Conservation (phyloP, 1,139 yeast genomes). For the Scheffersomyces segobiensis region DNA sequence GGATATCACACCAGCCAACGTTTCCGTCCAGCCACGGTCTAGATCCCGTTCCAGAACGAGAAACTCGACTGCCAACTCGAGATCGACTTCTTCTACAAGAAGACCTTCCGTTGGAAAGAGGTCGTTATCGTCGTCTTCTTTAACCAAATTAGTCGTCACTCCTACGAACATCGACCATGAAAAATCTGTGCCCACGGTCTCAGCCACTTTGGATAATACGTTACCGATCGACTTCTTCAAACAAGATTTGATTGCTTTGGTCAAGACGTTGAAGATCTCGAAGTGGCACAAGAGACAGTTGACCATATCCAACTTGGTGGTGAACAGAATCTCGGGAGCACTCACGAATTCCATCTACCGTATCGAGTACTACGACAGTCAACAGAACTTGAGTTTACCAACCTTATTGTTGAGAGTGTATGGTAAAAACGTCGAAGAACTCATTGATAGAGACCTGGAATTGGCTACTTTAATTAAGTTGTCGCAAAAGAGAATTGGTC, state of each 20-base stretch:
- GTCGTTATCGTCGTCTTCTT: constrained; percentile 33
- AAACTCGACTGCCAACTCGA: constrained; percentile 33
- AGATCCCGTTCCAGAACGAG: constrained; percentile 41
- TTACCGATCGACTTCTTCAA: constrained; percentile 83
- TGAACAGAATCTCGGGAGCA: constrained; percentile 80
- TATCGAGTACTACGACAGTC: constrained; percentile 44
- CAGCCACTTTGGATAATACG: constrained; percentile 60
- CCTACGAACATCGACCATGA: constrained; percentile 31
- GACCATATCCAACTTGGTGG: constrained; percentile 46
- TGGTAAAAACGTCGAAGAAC: constrained; percentile 86
- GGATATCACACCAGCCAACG: constrained; percentile 30
- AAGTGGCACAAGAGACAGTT: constrained; percentile 68
- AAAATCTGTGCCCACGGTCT: constrained; percentile 37
- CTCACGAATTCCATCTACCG: constrained; percentile 87
- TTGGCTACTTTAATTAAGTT: constrained; percentile 70
- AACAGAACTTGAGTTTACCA: constrained; percentile 31
- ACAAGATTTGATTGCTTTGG: constrained; percentile 70
- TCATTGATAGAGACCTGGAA: constrained; percentile 85
- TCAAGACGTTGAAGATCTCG: constrained; percentile 65
- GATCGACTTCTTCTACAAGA: constrained; percentile 38
- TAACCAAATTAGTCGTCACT: constrained; percentile 19
- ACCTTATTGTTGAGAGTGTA: constrained; percentile 73
- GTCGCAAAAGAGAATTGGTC: constrained; percentile 80
- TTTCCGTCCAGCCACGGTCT: constrained; percentile 24
- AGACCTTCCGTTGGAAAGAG: constrained; percentile 34